Evolutionary conservation across 805 yeast genomes (phyloP), one percentile per base, ranked within the genome.

Genomic region (Soucietia sequanensis): DNA sequence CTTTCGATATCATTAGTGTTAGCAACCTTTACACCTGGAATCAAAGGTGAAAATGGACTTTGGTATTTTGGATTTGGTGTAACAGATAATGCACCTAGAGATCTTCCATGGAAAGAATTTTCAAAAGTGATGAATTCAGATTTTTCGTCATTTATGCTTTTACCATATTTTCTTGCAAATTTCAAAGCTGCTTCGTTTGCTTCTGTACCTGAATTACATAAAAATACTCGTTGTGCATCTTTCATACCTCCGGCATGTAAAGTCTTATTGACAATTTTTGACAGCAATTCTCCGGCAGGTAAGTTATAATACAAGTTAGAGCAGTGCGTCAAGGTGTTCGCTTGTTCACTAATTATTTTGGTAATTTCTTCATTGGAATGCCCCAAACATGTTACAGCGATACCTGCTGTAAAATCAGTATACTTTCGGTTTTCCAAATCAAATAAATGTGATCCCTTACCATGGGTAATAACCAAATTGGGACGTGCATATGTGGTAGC

Each of bases 351-450:
- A 42, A 89, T 57, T 41, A 93, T 76, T 35, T 82, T 66, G 5
- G 95, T 75, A 23, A 93, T 74, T 42, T 80, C 82, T 4, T 80
- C 78, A 48, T 93, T 75, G 17, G 89, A 69, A 55, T 93, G 98
- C 2, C 99, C 99, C 43, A 93, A 68, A 1, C 86, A 82, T n/a
- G 96, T 91, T 11, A 93, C 99, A 1, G 99, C 98, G 47, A 93
- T 91, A 34, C 99, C 99, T 2, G 97, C 89, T 1, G 91, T 81
- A 62, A 93, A 91, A 56, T 93, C 99, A 33, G 93, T 72, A 53
- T 82, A 93, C 55, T 82, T 74, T 25, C 78, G 72, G 41, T 84
- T 83, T 48, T 86, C 88, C 31, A 83, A 61, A 58, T 93, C 99
- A 70, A 81, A 89, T 35, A 93, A 57, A 35, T 70, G 69, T n/a